Conservation (phyloP, 2,329 filamentous ascomycete species). For the Shiraia sp. region DNA sequence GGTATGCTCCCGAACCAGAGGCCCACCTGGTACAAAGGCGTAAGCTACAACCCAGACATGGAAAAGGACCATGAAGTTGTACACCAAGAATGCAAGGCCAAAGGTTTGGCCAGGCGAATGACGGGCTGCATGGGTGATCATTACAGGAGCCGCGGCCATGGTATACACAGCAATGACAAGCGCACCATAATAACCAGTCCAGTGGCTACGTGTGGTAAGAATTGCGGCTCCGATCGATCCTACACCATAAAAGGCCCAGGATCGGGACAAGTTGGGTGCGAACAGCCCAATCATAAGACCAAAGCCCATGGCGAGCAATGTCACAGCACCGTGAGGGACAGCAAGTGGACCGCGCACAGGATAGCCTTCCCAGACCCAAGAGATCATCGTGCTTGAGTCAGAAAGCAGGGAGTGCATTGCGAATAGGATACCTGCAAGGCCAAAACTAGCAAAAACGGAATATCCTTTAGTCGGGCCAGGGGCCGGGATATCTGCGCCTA, state of each 20-base stretch:
- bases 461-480: conserved; percentile 68
- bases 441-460: conserved; percentile 71
- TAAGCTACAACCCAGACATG: conserved; percentile 99
- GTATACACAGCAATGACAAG: conserved; percentile 77
- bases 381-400: conserved; percentile 97
- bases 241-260: conserved; percentile 77
- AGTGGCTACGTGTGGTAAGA: conserved; percentile 76
- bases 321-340: conserved; percentile 87
- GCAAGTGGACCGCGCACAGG: conserved; percentile 86
- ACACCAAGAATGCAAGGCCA: conserved; percentile 84
- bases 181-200: conserved; percentile 87
- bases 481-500: conserved; percentile 50
- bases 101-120: conserved; percentile 80
- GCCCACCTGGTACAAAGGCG: conserved; percentile 93
- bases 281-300: conserved; percentile 79
- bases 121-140: conserved; percentile 76
- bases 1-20: conserved; percentile 88
- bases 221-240: conserved; percentile 80
- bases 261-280: conserved; percentile 69
- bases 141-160: conserved; percentile 74
- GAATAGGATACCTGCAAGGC: conserved; percentile 84
- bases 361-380: conserved; percentile 97
- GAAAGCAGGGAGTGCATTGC: conserved; percentile 89
- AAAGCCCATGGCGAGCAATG: conserved; percentile 81
- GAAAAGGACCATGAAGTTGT: conserved; percentile 94